phyloP scores from a whole-genome alignment of 163 green algal genomes.

The Chlorella variabilis region DNA sequence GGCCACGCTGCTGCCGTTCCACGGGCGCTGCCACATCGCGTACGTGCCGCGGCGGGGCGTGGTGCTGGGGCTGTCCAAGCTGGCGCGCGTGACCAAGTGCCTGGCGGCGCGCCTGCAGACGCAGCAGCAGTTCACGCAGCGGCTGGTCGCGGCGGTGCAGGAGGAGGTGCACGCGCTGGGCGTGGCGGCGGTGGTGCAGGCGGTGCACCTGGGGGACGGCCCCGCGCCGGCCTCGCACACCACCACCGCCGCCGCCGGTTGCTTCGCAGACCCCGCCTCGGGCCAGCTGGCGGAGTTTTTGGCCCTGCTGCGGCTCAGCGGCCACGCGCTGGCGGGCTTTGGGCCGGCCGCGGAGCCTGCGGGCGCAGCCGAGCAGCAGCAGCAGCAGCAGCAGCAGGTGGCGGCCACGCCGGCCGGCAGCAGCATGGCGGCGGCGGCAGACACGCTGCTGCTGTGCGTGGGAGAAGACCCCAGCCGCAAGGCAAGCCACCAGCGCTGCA shows the following conservation, averaged over 20 bases:
- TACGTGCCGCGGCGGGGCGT: conserved; percentile 86
- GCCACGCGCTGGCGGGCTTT: neutral
- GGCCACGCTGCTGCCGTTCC: conserved; percentile 90
- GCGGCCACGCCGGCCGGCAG: neutral
- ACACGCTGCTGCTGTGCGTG: conserved; percentile 60
- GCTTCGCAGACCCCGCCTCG: conserved; percentile 45
- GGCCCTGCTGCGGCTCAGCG: conserved; percentile 57
- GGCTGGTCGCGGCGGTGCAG: conserved; percentile 68
- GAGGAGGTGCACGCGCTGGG: conserved; percentile 58
- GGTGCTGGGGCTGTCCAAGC: conserved; percentile 94
- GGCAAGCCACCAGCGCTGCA: conserved; percentile 14
- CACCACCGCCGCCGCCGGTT: conserved; percentile 53
- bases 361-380: neutral
- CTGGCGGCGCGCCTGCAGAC: conserved; percentile 76
- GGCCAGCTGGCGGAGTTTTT: conserved; percentile 59
- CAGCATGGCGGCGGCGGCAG: conserved; percentile 22
- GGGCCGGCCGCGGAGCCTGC: neutral
- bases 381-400: conserved; percentile 15
- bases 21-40: conserved; percentile 87
- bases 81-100: conserved; percentile 84
- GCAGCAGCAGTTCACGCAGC: conserved; percentile 68
- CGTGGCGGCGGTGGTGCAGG: conserved; percentile 75
- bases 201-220: conserved; percentile 63
- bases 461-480: conserved; percentile 73
- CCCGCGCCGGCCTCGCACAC: conserved; percentile 27